These are phyloP conservation scores for Tulasnella sp. DNA, from an alignment of 768 basidiomycete species.

Conservation along the genomic window DNA sequence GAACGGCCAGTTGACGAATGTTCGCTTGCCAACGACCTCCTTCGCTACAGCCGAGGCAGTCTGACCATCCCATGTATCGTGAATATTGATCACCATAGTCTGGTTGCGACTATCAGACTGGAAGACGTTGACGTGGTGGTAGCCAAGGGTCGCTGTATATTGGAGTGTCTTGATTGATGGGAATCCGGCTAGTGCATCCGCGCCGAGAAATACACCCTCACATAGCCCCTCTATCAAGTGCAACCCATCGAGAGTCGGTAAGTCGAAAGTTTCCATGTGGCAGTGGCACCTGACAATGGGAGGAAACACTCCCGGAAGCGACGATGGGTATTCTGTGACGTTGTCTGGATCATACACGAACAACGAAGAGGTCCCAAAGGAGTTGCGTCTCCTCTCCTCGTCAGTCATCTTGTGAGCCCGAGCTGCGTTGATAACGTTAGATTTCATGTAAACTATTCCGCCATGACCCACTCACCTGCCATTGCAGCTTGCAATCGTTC, in stretches of 20 bases:
- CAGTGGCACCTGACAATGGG: conserved; percentile 71
- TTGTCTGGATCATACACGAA: conserved; percentile 60
- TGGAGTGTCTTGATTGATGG: conserved; percentile 88
- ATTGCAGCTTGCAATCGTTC: conserved; percentile 68
- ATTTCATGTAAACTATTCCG: background rate
- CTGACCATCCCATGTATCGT: conserved; percentile 57
- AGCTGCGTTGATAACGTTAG: conserved; percentile 33
- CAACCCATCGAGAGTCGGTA: conserved; percentile 77
- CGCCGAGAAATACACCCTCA: conserved; percentile 80
- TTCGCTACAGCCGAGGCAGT: conserved; percentile 65
- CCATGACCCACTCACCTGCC: conserved; percentile 44
- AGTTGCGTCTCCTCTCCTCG: conserved; percentile 69
- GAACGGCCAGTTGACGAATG: conserved; percentile 89
- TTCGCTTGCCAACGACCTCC: conserved; percentile 63
- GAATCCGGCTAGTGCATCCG: conserved; percentile 85
- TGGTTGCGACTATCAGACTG: conserved; percentile 84
- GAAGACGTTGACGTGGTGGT: conserved; percentile 90
- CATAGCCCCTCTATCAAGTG: conserved; percentile 79
- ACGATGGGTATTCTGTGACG: conserved; percentile 73
- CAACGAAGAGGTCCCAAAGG: conserved; percentile 65
- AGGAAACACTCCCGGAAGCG: conserved; percentile 92
- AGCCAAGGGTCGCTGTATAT: conserved; percentile 60
- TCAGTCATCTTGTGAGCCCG: conserved; percentile 65
- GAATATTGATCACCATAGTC: conserved; percentile 82
- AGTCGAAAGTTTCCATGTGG: conserved; percentile 68